phyloP scores from a whole-genome alignment of 495 filamentous ascomycete species.

The Baudoinia panamericana region DNA sequence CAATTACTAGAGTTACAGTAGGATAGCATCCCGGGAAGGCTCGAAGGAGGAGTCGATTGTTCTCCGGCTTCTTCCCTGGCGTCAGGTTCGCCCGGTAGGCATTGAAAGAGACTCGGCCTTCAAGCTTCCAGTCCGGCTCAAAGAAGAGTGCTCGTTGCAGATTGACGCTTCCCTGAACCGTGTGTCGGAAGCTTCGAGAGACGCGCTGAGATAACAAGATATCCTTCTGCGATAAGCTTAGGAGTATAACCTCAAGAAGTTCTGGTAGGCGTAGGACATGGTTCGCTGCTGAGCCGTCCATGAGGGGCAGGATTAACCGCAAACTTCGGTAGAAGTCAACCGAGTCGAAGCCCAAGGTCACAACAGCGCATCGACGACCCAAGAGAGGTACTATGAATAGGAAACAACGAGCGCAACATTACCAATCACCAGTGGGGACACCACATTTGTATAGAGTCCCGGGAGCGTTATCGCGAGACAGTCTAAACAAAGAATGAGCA shows the following conservation, averaged over 20 bases:
- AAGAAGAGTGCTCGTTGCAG: slow-evolving; percentile 22
- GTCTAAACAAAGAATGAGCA: too few species aligned
- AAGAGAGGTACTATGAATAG: too few species aligned
- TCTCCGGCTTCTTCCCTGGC: slow-evolving; percentile 8
- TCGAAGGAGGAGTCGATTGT: slow-evolving; percentile 18
- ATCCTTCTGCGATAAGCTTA: slow-evolving; percentile 14
- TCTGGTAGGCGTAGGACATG: slow-evolving; percentile 19
- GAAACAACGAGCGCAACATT: too few species aligned
- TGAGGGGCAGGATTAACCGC: too few species aligned
- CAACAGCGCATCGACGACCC: too few species aligned
- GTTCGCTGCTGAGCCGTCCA: slow-evolving; percentile 5
- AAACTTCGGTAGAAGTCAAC: too few species aligned
- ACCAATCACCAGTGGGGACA: too few species aligned
- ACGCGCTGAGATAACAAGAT: slow-evolving; percentile 23
- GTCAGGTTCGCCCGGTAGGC: background rate
- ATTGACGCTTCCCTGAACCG: slow-evolving; percentile 18
- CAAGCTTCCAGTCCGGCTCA: slow-evolving; percentile 16
- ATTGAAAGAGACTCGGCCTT: slow-evolving; percentile 4
- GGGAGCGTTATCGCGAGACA: too few species aligned
- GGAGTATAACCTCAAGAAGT: slow-evolving; percentile 21
- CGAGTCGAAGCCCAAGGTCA: too few species aligned
- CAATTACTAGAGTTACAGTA: slow-evolving; percentile 13
- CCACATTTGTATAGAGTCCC: too few species aligned
- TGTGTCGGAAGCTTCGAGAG: slow-evolving; percentile 25
- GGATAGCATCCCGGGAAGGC: slow-evolving; percentile 20